Percentiles rank a stretch among this genome's conserved stretches.
phyloP scores from a whole-genome alignment of 2,329 filamentous ascomycete genomes.

The Sclerotinia trifoliorum region DNA sequence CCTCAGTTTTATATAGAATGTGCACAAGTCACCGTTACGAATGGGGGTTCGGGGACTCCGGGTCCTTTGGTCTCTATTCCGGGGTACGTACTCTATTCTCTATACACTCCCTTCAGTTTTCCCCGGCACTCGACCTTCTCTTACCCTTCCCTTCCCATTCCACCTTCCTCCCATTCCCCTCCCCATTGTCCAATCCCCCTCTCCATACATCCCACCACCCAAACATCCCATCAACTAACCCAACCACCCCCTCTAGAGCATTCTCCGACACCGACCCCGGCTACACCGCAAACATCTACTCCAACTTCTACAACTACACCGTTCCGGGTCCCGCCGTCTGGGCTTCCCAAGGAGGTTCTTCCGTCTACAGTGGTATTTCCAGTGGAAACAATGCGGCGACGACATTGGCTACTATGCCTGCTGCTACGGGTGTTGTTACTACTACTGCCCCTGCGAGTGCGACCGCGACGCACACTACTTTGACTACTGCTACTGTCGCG shows the following conservation, averaged over 20 bases:
- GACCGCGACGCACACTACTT: not conserved
- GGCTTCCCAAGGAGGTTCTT: constrained; percentile 25
- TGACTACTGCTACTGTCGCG: not conserved
- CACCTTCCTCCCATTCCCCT: not conserved
- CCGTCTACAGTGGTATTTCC: not conserved
- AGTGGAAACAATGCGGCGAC: constrained; percentile 3
- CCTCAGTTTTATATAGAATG: constrained; percentile 39
- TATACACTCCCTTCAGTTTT: not conserved
- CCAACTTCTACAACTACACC: constrained; percentile 36
- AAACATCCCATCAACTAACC: constrained; percentile 29
- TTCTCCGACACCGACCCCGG: constrained; percentile 20
- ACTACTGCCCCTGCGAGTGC: not conserved
- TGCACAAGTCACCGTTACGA: constrained; percentile 36
- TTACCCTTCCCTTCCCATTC: too few species aligned
- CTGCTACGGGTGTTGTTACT: not conserved
- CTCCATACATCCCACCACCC: constrained; percentile 15
- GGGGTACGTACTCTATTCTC: constrained; percentile 23
- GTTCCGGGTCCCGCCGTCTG: constrained; percentile 36
- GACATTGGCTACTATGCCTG: constrained; percentile 1
- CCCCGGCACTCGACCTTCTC: constrained; percentile 24
- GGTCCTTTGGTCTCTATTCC: constrained; percentile 36
- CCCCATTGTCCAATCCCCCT: not conserved
- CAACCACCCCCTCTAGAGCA: not conserved
- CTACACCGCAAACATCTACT: constrained; percentile 37
- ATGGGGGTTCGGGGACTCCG: constrained; percentile 34